These are phyloP conservation scores for Metschnikowia peoriensis DNA, from an alignment of 805 yeast genomes.

Conservation along the genomic window DNA sequence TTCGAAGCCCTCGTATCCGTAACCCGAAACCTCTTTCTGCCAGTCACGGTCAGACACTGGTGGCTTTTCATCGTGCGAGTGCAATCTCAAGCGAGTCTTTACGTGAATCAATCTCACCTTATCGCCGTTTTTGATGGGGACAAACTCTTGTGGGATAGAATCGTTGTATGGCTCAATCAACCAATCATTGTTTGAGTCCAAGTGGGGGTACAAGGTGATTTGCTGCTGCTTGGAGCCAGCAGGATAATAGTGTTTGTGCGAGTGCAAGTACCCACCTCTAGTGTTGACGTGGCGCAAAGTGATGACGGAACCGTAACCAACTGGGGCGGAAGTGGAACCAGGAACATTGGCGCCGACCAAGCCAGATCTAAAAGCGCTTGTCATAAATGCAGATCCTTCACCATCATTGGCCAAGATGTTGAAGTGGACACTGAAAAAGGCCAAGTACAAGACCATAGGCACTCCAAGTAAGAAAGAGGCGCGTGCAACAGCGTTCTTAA, in stretches of 20 bases:
- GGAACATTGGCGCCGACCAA: slow-evolving; percentile 64
- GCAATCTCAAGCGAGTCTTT: slow-evolving; percentile 62
- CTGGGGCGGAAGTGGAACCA: slow-evolving; percentile 54
- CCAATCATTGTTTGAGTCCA: slow-evolving; percentile 76
- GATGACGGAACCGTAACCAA: slow-evolving; percentile 69
- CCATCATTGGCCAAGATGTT: slow-evolving; percentile 56
- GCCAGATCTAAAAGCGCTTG: slow-evolving; percentile 67
- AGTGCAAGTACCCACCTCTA: slow-evolving; percentile 78
- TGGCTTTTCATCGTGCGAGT: slow-evolving; percentile 80
- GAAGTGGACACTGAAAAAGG: slow-evolving; percentile 65
- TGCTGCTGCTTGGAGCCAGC: slow-evolving; percentile 86
- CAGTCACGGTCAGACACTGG: slow-evolving; percentile 76
- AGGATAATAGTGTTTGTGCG: slow-evolving; percentile 69
- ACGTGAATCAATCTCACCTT: slow-evolving; percentile 67
- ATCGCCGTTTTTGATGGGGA: slow-evolving; percentile 63
- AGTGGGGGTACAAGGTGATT: slow-evolving; percentile 74
- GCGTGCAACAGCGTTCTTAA: slow-evolving; percentile 50
- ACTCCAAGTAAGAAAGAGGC: slow-evolving; percentile 54
- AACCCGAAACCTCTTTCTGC: slow-evolving; percentile 80
- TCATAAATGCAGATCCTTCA: slow-evolving; percentile 69
- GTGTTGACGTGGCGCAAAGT: slow-evolving; percentile 69
- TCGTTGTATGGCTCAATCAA: slow-evolving; percentile 63
- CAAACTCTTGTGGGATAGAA: slow-evolving; percentile 57
- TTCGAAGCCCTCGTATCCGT: slow-evolving; percentile 71
- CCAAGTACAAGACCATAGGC: slow-evolving; percentile 54